A percentile compares a stretch with the other conserved stretches of the same genome.
Conservation (phyloP, 2,329 filamentous ascomycete genomes). For the Zasmidium cellare region DNA sequence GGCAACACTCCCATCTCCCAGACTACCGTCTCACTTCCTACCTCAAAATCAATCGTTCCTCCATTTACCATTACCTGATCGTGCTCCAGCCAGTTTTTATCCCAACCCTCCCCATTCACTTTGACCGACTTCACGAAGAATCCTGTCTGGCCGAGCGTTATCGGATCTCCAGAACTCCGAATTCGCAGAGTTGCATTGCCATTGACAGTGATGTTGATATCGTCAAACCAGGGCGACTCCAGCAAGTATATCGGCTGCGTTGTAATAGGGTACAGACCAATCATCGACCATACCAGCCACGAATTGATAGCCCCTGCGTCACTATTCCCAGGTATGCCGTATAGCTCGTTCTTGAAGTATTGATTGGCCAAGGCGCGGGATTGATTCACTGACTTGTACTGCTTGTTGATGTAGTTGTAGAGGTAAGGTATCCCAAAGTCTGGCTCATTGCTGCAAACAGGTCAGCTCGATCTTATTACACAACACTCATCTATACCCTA, state of each 20-base stretch:
- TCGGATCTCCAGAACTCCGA: constrained; percentile 44
- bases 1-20: constrained; percentile 54
- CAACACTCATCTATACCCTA: constrained; percentile 17
- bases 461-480: too few species aligned
- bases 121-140: constrained; percentile 56
- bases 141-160: constrained; percentile 34
- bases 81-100: constrained; percentile 59
- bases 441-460: neutral
- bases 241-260: constrained; percentile 38
- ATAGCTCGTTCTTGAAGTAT: constrained; percentile 31
- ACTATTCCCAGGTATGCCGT: constrained; percentile 34
- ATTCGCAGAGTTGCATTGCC: constrained; percentile 45
- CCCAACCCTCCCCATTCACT: constrained; percentile 55
- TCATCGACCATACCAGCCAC: constrained; percentile 36
- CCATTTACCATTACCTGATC: constrained; percentile 48
- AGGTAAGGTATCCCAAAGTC: constrained; percentile 35
- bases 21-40: constrained; percentile 40
- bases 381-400: constrained; percentile 28
- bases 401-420: constrained; percentile 35
- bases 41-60: constrained; percentile 50
- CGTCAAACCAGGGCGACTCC: constrained; percentile 26
- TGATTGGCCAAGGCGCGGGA: constrained; percentile 28
- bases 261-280: constrained; percentile 34
- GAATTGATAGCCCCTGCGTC: constrained; percentile 34
- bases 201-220: constrained; percentile 34